Evolutionary conservation across 257 asterid genomes (phyloP).

Genomic region (Nyctanthes arbortristis): DNA sequence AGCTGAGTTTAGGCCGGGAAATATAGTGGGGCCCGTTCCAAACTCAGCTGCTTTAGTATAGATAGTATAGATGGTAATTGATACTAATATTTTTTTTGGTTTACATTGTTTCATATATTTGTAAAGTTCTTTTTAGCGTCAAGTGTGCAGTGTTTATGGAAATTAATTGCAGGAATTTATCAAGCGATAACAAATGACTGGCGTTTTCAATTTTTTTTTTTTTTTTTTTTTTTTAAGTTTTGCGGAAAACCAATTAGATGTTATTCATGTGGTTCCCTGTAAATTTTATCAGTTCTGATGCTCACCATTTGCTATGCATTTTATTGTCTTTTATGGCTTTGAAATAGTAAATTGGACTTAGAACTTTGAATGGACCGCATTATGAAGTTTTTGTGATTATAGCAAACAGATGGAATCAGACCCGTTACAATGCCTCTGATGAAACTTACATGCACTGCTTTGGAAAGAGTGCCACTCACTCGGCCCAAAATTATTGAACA

Average conservation of each 20-base stretch:
- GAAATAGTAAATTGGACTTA: neutral
- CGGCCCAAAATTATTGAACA: constrained; percentile 57
- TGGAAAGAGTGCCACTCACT: constrained; percentile 90
- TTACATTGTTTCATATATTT: too few relatives aligned
- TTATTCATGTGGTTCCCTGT: neutral
- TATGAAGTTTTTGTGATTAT: constrained; percentile 26
- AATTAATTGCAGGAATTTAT: neutral
- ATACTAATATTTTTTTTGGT: too few relatives aligned
- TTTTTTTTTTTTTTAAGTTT: too few relatives aligned
- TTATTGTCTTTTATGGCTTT: neutral
- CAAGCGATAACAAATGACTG: neutral
- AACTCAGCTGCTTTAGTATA: too few relatives aligned
- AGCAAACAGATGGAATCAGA: constrained; percentile 87
- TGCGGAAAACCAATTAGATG: neutral
- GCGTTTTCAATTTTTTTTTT: neutral
- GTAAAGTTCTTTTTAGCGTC: too few relatives aligned
- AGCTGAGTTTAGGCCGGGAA: too few relatives aligned
- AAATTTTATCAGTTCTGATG: neutral
- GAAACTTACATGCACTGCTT: constrained; percentile 88
- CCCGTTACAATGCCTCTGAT: constrained; percentile 96
- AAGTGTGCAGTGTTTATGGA: neutral
- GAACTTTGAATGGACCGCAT: neutral
- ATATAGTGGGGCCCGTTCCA: too few relatives aligned
- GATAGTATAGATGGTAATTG: too few relatives aligned
- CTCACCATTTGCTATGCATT: neutral